Conservation (phyloP, 345 rosid species). For the Moringa oleifera region DNA sequence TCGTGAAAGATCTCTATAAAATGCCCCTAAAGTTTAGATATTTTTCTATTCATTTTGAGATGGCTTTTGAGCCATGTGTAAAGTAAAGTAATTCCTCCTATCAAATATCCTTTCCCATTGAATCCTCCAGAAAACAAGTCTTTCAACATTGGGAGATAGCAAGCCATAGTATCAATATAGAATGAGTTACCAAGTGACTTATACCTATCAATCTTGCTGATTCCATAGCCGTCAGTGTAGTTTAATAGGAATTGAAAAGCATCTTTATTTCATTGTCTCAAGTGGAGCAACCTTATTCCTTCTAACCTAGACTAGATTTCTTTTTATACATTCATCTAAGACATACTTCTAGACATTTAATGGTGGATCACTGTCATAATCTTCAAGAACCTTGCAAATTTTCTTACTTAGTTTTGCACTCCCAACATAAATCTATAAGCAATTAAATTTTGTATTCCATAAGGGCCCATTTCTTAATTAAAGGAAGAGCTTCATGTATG, state of each 20-base stretch:
- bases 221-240: conserved; percentile 73
- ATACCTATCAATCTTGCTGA: conserved; percentile 58
- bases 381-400: too few relatives aligned
- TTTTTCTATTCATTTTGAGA: too few relatives aligned
- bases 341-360: conserved; percentile 32
- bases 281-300: too few relatives aligned
- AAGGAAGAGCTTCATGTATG: too few relatives aligned
- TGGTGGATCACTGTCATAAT: conserved; percentile 46
- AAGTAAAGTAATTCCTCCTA: too few relatives aligned
- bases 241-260: conserved; percentile 69
- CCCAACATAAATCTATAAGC: conserved; percentile 49
- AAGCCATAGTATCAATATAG: conserved; percentile 73
- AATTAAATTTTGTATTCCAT: conserved; percentile 67
- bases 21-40: too few relatives aligned
- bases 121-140: conserved; percentile 44
- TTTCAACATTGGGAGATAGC: conserved; percentile 52
- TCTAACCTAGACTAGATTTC: too few relatives aligned
- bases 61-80: too few relatives aligned
- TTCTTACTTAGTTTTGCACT: conserved; percentile 61
- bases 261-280: conserved; percentile 68
- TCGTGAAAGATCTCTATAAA: too few relatives aligned
- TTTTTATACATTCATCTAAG: too few relatives aligned
- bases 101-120: too few relatives aligned
- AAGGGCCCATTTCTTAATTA: conserved; percentile 61
- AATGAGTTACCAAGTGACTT: conserved; percentile 79